phyloP scores from a whole-genome alignment of 202 grass and related monocot genomes.

The Saccharum hybrid region DNA sequence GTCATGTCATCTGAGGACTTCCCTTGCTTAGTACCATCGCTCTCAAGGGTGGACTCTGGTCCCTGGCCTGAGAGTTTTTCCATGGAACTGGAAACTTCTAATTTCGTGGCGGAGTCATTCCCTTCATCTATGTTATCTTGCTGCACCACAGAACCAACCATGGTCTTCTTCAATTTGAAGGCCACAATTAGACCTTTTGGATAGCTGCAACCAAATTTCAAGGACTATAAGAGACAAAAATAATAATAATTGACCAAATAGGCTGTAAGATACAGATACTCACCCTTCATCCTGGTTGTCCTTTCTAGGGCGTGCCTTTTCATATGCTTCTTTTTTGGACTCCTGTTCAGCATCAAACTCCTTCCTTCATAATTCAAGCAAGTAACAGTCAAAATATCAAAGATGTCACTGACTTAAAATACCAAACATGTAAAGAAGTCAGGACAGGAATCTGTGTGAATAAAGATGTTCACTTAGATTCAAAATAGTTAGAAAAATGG shows the following conservation, averaged over 20 bases:
- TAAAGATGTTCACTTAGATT: background rate
- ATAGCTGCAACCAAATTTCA: conserved; percentile 55
- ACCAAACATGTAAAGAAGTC: background rate
- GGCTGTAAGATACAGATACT: background rate
- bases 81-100: conserved; percentile 27
- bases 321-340: conserved; percentile 46
- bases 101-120: conserved; percentile 21
- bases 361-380: conserved; percentile 57
- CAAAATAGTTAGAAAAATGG: background rate
- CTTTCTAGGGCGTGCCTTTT: conserved; percentile 49
- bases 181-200: conserved; percentile 73
- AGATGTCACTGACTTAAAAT: background rate
- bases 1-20: conserved; percentile 40
- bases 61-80: conserved; percentile 24
- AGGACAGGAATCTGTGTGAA: background rate
- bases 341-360: conserved; percentile 75
- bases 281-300: conserved; percentile 56
- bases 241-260: background rate
- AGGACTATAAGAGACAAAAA: background rate
- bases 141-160: conserved; percentile 16
- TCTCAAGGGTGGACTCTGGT: conserved; percentile 30
- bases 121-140: conserved; percentile 41
- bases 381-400: conserved; percentile 23
- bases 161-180: conserved; percentile 72
- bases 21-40: conserved; percentile 34